A percentile compares a stretch with the other conserved stretches of the same genome.
These are phyloP conservation scores for Wilcoxina mikolae DNA, from an alignment of 495 filamentous ascomycete species.

Conservation along the genomic window DNA sequence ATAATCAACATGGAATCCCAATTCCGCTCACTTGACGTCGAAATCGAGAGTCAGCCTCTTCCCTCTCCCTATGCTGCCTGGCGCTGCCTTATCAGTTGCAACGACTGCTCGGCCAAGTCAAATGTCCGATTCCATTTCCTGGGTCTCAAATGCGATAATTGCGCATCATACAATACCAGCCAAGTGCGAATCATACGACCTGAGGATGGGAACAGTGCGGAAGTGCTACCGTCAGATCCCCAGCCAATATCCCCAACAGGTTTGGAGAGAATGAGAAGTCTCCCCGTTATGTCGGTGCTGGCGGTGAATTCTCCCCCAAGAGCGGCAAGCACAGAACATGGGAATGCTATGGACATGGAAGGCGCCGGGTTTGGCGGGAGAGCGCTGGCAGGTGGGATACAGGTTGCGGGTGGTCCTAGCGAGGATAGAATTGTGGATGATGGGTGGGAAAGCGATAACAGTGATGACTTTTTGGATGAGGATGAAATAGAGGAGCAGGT, in stretches of 20 bases:
- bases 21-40: conserved; percentile 74
- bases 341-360: conserved; percentile 18
- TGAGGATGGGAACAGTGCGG: conserved; percentile 30
- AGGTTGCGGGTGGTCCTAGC: conserved; percentile 22
- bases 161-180: conserved; percentile 71
- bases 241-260: conserved; percentile 29
- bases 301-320: conserved; percentile 13
- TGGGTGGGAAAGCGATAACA: conserved; percentile 26
- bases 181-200: conserved; percentile 46
- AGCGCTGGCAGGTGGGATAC: conserved; percentile 38
- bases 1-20: conserved; percentile 94
- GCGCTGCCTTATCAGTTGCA: conserved; percentile 71
- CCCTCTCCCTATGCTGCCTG: conserved; percentile 66
- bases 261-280: conserved; percentile 15
- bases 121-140: conserved; percentile 86
- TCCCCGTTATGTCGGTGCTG: neutral
- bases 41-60: conserved; percentile 83
- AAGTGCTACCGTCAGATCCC: conserved; percentile 13
- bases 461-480: conserved; percentile 30
- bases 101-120: conserved; percentile 81
- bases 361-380: conserved; percentile 42
- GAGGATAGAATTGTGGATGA: conserved; percentile 29
- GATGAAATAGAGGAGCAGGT: conserved; percentile 31
- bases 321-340: conserved; percentile 7
- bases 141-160: conserved; percentile 75